phyloP scores from a whole-genome alignment of 305 asterid genomes.

The Plantago coronopus region DNA sequence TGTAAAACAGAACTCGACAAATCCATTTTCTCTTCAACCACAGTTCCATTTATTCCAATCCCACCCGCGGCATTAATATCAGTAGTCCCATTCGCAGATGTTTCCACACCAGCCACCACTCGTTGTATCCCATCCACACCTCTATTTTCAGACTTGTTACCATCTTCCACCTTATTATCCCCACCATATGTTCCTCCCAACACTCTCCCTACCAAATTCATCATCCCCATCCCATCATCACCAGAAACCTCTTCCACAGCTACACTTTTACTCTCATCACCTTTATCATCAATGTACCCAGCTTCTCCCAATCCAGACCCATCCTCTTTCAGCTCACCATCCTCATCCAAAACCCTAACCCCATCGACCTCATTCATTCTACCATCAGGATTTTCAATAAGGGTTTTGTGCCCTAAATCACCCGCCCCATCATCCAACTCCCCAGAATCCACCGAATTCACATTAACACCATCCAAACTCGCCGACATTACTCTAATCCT shows the following conservation, averaged over 20 bases:
- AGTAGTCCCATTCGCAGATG: background rate
- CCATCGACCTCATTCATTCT: conserved; percentile 33
- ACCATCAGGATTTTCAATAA: conserved; percentile 26
- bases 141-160: conserved; percentile 6
- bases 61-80: background rate
- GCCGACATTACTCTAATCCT: conserved; percentile 52
- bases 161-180: conserved; percentile 30
- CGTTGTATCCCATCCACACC: conserved; percentile 8
- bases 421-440: conserved; percentile 25
- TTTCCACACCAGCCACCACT: conserved; percentile 6
- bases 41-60: conserved; percentile 2
- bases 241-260: conserved; percentile 20
- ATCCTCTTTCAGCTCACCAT: conserved; percentile 21
- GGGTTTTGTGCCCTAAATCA: conserved; percentile 32
- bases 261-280: conserved; percentile 12
- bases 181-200: conserved; percentile 29
- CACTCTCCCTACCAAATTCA: conserved; percentile 44
- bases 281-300: conserved; percentile 17
- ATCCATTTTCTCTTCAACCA: background rate
- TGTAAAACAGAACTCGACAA: background rate
- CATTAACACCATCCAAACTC: conserved; percentile 25
- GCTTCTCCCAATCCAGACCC: background rate
- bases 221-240: conserved; percentile 23
- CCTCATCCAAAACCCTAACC: conserved; percentile 44
- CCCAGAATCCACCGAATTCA: conserved; percentile 19